Conservation (phyloP, 2,329 filamentous ascomycete species). For the Diaporthe australafricana region DNA sequence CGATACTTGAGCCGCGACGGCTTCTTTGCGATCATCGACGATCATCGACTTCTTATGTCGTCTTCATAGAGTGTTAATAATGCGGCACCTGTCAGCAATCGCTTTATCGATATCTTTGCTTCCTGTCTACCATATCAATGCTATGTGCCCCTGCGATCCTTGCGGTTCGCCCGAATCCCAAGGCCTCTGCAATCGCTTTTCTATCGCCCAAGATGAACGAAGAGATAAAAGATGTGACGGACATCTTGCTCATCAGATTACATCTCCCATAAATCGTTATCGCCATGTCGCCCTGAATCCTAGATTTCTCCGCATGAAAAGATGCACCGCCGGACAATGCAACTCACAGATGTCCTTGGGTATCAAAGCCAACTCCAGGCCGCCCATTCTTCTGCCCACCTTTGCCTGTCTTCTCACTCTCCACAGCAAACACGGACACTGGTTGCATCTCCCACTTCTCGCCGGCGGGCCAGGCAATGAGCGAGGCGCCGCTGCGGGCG, state of each 20-base stretch:
- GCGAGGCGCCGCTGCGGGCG: conserved; percentile 41
- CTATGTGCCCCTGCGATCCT: background rate
- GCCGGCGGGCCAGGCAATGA: conserved; percentile 45
- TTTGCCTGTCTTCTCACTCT: background rate
- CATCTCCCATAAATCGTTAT: background rate
- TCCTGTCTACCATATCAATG: background rate
- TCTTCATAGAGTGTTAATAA: conserved; percentile 29
- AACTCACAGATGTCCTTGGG: background rate
- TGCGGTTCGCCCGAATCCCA: background rate
- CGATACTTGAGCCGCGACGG: conserved; percentile 4
- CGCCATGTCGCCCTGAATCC: background rate
- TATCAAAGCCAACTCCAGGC: background rate
- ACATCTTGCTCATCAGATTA: background rate
- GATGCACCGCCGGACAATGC: background rate
- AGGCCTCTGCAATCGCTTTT: background rate
- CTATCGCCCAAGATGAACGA: background rate
- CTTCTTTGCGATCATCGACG: conserved; percentile 16
- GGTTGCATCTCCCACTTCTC: conserved; percentile 30
- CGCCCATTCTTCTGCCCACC: background rate
- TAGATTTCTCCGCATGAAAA: background rate
- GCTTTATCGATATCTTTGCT: conserved; percentile 34
- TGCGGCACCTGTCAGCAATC: conserved; percentile 13
- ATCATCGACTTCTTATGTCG: conserved; percentile 6
- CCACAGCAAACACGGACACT: background rate
- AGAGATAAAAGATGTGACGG: background rate